Evolutionary conservation across 2,329 filamentous ascomycete species (phyloP), one percentile per base, ranked within the genome.

Genomic region (Colletotrichum chlorophyti): DNA sequence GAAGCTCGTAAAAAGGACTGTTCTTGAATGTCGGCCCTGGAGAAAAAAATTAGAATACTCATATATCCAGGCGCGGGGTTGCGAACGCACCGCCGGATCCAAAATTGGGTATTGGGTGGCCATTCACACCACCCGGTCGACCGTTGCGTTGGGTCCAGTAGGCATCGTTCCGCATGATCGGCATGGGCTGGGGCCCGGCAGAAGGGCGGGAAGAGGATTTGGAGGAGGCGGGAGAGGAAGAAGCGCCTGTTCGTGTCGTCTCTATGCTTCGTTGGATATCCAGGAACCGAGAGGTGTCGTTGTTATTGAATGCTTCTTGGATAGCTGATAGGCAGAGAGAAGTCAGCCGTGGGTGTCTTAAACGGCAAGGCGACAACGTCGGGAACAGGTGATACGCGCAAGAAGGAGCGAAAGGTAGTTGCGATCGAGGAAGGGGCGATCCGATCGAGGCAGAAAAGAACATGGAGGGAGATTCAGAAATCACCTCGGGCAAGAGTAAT

Each of bases 1-100:
- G 71, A 27, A 94, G 80, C 10, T 84, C 84, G 69, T 94, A 97
- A 72, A 97, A 99, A 0, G 95, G 94, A 67, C 92, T 97, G 4
- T 86, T 73, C 68, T 91, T 94, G 76, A 81, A 82, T 10, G 62
- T 55, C 17, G 53, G 53, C 3, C 61, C 63, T 60, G 27, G 8
- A 17, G n/a, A n/a, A 9, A 21, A 10, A 15, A 38, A 14, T 55
- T 45, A 49, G 43, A 27, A n/a, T n/a, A n/a, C n/a, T n/a, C n/a
- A n/a, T n/a, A n/a, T n/a, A n/a, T n/a, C 15, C 8, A 51, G 3
- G 29, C 10, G 29, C 31, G 29, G 14, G 14, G 15, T 6, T 15
- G 21, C 26, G 10, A 15, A 23, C 38, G 17, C 49, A 60, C 57
- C 51, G 26, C 40, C 38, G 11, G 42, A 37, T 38, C 55, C 51